Evolutionary conservation across 805 yeast genomes (phyloP), one percentile per base, ranked within the genome.

Genomic region (Lipomyces kockii): DNA sequence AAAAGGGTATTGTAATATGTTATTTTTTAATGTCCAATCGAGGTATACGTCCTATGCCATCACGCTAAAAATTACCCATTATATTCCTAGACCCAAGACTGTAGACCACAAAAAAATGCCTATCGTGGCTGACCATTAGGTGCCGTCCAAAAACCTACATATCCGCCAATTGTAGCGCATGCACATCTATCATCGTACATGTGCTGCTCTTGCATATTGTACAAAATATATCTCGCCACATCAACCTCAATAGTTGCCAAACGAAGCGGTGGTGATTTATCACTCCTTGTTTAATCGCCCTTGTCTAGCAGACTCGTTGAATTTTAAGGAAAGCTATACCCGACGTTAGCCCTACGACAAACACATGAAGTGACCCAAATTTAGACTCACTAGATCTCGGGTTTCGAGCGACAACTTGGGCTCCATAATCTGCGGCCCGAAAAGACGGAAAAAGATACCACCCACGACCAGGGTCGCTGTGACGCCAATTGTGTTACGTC

Each of bases 401-500:
- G 6, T 49, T 14, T 39, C 61, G 9, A 20, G 51, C 35, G 49
- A 22, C 37, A 62, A 6, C 29, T n/a, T 25, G 17, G 62, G 60
- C 32, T 63, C 29, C 56, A 52, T 56, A 27, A 68, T 53, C 52
- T 54, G 58, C 17, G 69, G 71, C 12, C 71, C 69, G 49, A 60
- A 56, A 34, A 64, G 35, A 35, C 14, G 22, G 5, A 62, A 60
- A 35, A 62, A 60, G 27, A 65, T 14, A 17, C 46, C 64, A 22
- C 65, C 62, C 27, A 20, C 65, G 63, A 52, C 20, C 29, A 54
- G 58, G n/a, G 29, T 84, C 12, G 78, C 79, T 22, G 80, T 76
- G 11, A 82, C 82, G 58, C 81, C 73, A 14, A 74, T 63, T 9
- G 85, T 81, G 74, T 85, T 85, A 29, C 77, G 69, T 65, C 79